A percentile compares a stretch with the other conserved stretches of the same genome.
Evolutionary conservation across 192 early-diverging fungal species (phyloP).

Genomic region (Backusella morwellensis): DNA sequence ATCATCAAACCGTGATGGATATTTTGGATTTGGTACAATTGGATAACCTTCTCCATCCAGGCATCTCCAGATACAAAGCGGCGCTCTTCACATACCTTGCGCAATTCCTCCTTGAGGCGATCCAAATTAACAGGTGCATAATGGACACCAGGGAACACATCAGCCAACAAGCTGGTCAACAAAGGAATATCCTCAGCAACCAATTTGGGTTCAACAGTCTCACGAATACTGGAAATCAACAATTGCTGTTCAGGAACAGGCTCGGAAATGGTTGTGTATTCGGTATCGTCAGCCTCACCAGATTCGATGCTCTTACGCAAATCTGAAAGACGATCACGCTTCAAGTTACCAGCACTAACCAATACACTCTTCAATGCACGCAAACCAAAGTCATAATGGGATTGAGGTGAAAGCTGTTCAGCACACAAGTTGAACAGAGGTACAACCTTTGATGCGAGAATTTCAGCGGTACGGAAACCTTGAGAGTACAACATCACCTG

Average conservation of each 20-base stretch:
- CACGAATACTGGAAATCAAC: slow-evolving; percentile 90
- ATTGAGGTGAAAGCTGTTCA: slow-evolving; percentile 93
- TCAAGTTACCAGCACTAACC: slow-evolving; percentile 98
- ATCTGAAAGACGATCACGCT: slow-evolving; percentile 73
- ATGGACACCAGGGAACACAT: slow-evolving; percentile 92
- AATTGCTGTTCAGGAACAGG: slow-evolving; percentile 84
- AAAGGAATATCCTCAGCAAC: slow-evolving; percentile 94
- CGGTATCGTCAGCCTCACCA: slow-evolving; percentile 31
- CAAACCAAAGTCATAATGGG: slow-evolving; percentile 99
- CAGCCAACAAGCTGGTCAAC: slow-evolving; percentile 81
- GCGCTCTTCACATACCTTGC: slow-evolving; percentile 72
- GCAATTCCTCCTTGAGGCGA: slow-evolving; percentile 70
- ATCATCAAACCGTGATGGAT: slow-evolving; percentile 99
- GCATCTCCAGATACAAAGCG: slow-evolving; percentile 70
- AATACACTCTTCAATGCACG: slow-evolving; percentile 98
- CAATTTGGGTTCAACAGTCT: slow-evolving; percentile 97
- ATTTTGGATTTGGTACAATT: slow-evolving; percentile 97
- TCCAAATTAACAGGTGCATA: slow-evolving; percentile 79
- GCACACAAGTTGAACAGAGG: slow-evolving; percentile 95
- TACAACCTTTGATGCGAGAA: slow-evolving; percentile 92
- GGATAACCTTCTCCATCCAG: slow-evolving; percentile 97
- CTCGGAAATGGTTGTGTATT: slow-evolving; percentile 58
- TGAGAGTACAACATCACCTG: slow-evolving; percentile 99
- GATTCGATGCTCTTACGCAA: slow-evolving; percentile 44
- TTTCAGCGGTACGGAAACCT: slow-evolving; percentile 96